Evolutionary conservation across 2,329 filamentous ascomycete genomes (phyloP).

Genomic region (Fusarium euwallaceae): DNA sequence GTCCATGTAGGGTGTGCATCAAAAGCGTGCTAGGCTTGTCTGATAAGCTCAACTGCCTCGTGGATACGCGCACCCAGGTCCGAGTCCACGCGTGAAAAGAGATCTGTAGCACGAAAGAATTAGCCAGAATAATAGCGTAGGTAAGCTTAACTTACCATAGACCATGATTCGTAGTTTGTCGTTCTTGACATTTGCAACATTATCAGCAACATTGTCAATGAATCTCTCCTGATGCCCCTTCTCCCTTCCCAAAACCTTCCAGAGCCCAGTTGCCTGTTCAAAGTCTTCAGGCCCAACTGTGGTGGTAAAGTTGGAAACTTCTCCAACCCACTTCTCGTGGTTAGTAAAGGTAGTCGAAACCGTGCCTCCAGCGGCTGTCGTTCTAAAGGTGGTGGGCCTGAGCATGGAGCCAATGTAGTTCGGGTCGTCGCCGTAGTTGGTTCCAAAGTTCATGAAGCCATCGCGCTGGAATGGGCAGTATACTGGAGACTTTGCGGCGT

Average conservation of each 20-base stretch:
- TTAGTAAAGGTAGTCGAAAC: background rate
- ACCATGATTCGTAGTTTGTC: background rate
- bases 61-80: background rate
- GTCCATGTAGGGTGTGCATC: background rate
- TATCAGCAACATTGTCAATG: constrained; percentile 6
- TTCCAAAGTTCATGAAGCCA: constrained; percentile 11
- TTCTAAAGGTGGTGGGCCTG: background rate
- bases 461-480: constrained; percentile 10
- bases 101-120: background rate
- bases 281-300: constrained; percentile 3
- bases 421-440: constrained; percentile 9
- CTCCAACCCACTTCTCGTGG: constrained; percentile 6
- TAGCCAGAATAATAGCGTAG: background rate
- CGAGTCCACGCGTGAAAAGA: background rate
- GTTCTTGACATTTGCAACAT: background rate
- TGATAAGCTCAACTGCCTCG: background rate
- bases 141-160: background rate
- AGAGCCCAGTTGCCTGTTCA: constrained; percentile 7
- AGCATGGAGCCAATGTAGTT: constrained; percentile 14
- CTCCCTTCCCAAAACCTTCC: constrained; percentile 2
- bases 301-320: constrained; percentile 3
- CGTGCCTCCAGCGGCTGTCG: background rate
- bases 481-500: background rate
- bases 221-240: constrained; percentile 10
- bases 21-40: background rate